A percentile compares a stretch with the other conserved stretches of the same genome.
Conservation (phyloP, 2,329 filamentous ascomycete species). For the Tolypocladium nubicola region DNA sequence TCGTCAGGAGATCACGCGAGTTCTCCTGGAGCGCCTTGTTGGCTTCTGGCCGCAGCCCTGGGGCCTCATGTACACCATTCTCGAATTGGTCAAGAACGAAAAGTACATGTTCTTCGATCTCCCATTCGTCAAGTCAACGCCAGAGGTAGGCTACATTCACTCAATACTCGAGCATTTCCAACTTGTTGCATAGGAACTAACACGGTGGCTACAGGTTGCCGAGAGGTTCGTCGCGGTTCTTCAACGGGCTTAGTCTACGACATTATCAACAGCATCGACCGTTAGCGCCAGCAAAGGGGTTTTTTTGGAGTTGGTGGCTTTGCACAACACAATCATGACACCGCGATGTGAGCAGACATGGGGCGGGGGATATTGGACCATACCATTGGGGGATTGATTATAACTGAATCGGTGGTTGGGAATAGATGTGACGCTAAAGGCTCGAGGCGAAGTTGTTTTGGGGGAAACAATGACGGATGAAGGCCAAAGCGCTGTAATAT, state of each 20-base stretch:
- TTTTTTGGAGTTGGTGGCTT: background rate
- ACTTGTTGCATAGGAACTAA: slow-evolving; percentile 3
- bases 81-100: slow-evolving; percentile 86
- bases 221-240: slow-evolving; percentile 24
- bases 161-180: background rate
- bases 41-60: slow-evolving; percentile 90
- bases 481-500: slow-evolving; percentile 18
- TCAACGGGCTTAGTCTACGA: slow-evolving; percentile 17
- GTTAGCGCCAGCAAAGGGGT: background rate
- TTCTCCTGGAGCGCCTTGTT: slow-evolving; percentile 78
- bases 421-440: slow-evolving; percentile 7
- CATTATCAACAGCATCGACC: background rate
- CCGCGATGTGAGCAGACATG: background rate
- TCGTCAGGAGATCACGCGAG: slow-evolving; percentile 80
- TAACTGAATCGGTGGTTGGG: slow-evolving; percentile 2
- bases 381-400: background rate
- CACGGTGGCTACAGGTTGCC: slow-evolving; percentile 17
- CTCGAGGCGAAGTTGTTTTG: slow-evolving; percentile 10
- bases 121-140: slow-evolving; percentile 80
- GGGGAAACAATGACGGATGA: slow-evolving; percentile 12
- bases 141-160: slow-evolving; percentile 57
- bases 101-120: slow-evolving; percentile 88
- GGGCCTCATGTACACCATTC: slow-evolving; percentile 80
- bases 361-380: background rate
- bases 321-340: background rate